Evolutionary conservation across 768 basidiomycete genomes (phyloP).

Genomic region (Suillus subluteus): DNA sequence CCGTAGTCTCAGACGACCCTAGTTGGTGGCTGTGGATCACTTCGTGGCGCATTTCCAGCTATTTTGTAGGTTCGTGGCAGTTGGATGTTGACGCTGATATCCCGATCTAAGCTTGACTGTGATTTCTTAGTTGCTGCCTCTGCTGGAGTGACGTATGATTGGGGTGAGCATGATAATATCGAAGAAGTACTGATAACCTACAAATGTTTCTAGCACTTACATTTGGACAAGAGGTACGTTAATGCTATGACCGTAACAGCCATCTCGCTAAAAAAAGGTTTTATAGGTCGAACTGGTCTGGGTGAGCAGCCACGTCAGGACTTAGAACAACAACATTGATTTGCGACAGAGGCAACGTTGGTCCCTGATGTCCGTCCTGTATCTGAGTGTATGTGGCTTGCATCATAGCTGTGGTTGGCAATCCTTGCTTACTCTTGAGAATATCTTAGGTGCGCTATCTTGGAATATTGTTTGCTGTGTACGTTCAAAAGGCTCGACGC

Average conservation of each 20-base stretch:
- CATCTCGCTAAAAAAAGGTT: neutral
- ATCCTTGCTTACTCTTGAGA: neutral
- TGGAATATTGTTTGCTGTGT: neutral
- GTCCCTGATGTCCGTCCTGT: neutral
- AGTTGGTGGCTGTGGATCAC: neutral
- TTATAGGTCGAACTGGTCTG: neutral
- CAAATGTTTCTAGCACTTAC: neutral
- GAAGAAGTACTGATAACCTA: neutral
- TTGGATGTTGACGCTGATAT: neutral
- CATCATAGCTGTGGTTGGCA: neutral
- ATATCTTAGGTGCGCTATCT: neutral
- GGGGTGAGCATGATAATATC: neutral
- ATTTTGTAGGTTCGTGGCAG: neutral
- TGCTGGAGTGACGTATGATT: neutral
- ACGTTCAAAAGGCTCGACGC: neutral
- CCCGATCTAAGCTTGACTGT: neutral
- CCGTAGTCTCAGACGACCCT: neutral
- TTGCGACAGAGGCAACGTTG: neutral
- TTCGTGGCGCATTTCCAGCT: neutral
- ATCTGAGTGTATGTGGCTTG: neutral
- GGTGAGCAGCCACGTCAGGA: neutral
- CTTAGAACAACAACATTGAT: neutral
- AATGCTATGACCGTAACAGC: neutral
- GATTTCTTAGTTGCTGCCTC: neutral
- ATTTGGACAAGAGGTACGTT: neutral